Evolutionary conservation across 345 rosid genomes (phyloP), one percentile per base, ranked within the genome.

Genomic region (Aquilaria sinensis): DNA sequence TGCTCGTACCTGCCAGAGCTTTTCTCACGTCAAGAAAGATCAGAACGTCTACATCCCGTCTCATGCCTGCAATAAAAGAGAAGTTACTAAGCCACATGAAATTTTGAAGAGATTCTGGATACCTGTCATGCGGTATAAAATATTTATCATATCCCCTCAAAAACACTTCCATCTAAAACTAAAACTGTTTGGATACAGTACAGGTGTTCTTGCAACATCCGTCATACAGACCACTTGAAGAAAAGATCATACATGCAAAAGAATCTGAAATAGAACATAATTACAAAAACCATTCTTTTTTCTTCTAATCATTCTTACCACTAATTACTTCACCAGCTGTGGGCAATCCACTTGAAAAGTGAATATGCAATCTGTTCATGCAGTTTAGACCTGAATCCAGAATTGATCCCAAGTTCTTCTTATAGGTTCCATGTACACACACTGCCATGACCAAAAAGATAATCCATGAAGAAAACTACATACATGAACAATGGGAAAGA

Each of bases 371-470:
- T 74, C 97, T 79, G 60, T 83, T 71, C 99, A 94, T 86, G 45
- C 88, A 79, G 60, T 88, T 90, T 75, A 94, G 75, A 10, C 97
- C 99, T 12, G 75, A 79, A 45, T 78, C 77, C 76, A 93, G 77
- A 57, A 90, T 86, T 6, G 95, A 86, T 63, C 86, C 89, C 73
- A 90, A 56, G 68, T 81, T 80, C 75, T 72, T 84, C 76, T 51
- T 88, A 68, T 88, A 88, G 47, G 97, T 90, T 65, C 98, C 98
- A 73, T 93, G 98, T 15, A 90, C 88, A 67, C 98, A 93, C 53
- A 88, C 97, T 90, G 79, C 61, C 48, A 64, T 59, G 58, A 6
- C 50, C 56, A n/a, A 14, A 16, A 31, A 61, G 33, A 64, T 47
- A 51, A 31, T 37, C 43, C 43, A 37, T 41, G 2, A 10, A 34